A percentile compares a stretch with the other conserved stretches of the same genome.
phyloP scores from a whole-genome alignment of 2,329 filamentous ascomycete genomes.

The Phoma sp. region DNA sequence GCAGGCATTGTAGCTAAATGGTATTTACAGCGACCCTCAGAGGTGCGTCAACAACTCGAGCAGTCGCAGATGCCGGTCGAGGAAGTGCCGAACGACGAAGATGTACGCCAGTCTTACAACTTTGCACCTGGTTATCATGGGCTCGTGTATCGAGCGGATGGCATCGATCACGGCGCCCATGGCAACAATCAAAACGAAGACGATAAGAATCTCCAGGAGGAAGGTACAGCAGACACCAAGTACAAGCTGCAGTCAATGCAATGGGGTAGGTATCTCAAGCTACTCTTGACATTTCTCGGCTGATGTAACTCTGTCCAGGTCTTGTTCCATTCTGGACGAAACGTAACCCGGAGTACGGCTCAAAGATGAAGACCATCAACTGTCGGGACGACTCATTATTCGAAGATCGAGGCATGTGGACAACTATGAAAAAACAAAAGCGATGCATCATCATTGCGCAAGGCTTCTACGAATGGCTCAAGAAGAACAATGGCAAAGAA shows the following conservation, averaged over 20 bases:
- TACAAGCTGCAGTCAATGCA: conserved; percentile 94
- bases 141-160: conserved; percentile 81
- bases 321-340: conserved; percentile 94
- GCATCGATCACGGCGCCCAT: conserved; percentile 63
- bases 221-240: conserved; percentile 51
- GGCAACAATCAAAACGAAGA: conserved; percentile 14
- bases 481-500: conserved; percentile 75
- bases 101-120: conserved; percentile 80
- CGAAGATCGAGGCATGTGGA: conserved; percentile 84
- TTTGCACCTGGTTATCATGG: conserved; percentile 89
- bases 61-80: conserved; percentile 76
- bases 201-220: conserved; percentile 14
- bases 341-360: conserved; percentile 76
- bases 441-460: conserved; percentile 87
- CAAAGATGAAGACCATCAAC: conserved; percentile 89
- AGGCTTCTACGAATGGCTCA: conserved; percentile 97
- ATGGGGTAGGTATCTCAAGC: conserved; percentile 66
- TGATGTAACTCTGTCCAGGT: conserved; percentile 49
- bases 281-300: conserved; percentile 1
- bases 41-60: conserved; percentile 75
- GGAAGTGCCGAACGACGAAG: conserved; percentile 74
- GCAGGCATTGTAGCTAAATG: conserved; percentile 16
- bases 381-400: conserved; percentile 87
- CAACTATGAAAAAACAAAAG: conserved; percentile 85
- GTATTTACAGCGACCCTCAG: conserved; percentile 69